Evolutionary conservation across 768 basidiomycete genomes (phyloP), one percentile per base, ranked within the genome.

Genomic region (Kwoniella heveanensis): DNA sequence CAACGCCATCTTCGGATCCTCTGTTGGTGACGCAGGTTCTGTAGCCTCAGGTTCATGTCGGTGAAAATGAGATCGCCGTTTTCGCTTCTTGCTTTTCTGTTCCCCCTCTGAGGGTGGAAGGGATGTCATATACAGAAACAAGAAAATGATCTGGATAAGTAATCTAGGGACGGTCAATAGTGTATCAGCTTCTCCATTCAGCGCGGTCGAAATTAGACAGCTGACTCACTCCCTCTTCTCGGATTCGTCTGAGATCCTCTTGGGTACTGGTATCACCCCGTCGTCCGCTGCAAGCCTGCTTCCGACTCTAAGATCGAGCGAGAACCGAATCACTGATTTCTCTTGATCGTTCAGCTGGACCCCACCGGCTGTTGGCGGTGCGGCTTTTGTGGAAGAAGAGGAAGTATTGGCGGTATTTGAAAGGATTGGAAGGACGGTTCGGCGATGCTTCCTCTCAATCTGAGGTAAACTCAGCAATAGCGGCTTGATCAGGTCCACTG

Each of bases 221-320:
- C 9, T 26, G 15, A 67, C 76, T 65, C 57, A 76, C 77, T 78
- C 77, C 73, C 77, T 49, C 36, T 69, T 59, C 53, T 78, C 77
- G 6, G 76, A 54, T 59, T 78, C 77, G 25, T 77, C 76, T 1
- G 39, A 21, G 24, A 72, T 37, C 36, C 64, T 66, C 64, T 72
- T 70, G 9, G 64, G 54, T 22, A 54, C 30, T 7, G 55, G 44
- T 22, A 60, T 44, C 21, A 36, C 32, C 15, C 54, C 66, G 17
- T 67, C 67, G 8, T 71, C 71, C 7, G 53, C 27, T 8, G 62
- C 67, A 0, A 32, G 32, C 55, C 67, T 57, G 55, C 71, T 65
- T 15, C 64, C 53, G 7, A 29, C 10, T n/a, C 73, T 24, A 4
- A 75, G 54, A 15, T 64, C 59, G 2, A 71, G 27, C n/a, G 63